These are phyloP conservation scores for Trichoderma guizhouense DNA, from an alignment of 2,329 filamentous ascomycete genomes.

Conservation along the genomic window DNA sequence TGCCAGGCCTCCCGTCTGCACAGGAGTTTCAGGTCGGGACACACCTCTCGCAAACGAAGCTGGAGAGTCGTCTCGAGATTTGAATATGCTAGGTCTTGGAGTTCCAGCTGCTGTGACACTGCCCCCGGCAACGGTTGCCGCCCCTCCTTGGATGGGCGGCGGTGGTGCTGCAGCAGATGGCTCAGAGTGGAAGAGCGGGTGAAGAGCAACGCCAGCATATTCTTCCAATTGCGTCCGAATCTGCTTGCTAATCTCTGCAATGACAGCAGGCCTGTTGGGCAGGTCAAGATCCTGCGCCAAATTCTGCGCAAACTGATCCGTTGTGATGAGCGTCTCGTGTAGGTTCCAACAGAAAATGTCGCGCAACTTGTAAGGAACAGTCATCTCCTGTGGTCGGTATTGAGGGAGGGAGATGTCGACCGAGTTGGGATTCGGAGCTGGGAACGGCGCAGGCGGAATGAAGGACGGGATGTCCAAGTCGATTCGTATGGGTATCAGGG, in stretches of 20 bases:
- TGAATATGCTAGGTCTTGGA: conserved; percentile 32
- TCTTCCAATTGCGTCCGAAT: conserved; percentile 95
- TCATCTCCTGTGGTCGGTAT: conserved; percentile 75
- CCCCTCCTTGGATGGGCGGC: conserved; percentile 7
- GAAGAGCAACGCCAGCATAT: conserved; percentile 89
- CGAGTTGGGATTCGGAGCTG: conserved; percentile 57
- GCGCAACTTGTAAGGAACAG: conserved; percentile 81
- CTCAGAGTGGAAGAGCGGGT: conserved; percentile 79
- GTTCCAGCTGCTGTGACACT: conserved; percentile 27
- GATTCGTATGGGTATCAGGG: conserved; percentile 91
- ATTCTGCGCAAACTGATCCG: conserved; percentile 88
- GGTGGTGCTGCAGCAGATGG: conserved; percentile 29
- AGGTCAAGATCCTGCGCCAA: conserved; percentile 93
- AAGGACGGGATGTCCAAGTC: conserved; percentile 87
- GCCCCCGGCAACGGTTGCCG: conserved; percentile 14
- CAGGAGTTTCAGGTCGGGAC: conserved; percentile 57
- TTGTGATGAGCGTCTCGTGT: conserved; percentile 89
- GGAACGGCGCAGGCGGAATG: conserved; percentile 62
- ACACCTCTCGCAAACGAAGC: conserved; percentile 31
- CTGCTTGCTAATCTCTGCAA: conserved; percentile 83
- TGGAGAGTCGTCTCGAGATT: conserved; percentile 40
- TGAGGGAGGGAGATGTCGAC: conserved; percentile 72
- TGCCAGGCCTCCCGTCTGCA: conserved; percentile 48
- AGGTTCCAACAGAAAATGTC: conserved; percentile 98
- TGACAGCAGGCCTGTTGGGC: conserved; percentile 66